Percentiles rank a stretch among this genome's conserved stretches.
phyloP scores from a whole-genome alignment of 2,329 filamentous ascomycete genomes.

The Fonsecaea nubica region DNA sequence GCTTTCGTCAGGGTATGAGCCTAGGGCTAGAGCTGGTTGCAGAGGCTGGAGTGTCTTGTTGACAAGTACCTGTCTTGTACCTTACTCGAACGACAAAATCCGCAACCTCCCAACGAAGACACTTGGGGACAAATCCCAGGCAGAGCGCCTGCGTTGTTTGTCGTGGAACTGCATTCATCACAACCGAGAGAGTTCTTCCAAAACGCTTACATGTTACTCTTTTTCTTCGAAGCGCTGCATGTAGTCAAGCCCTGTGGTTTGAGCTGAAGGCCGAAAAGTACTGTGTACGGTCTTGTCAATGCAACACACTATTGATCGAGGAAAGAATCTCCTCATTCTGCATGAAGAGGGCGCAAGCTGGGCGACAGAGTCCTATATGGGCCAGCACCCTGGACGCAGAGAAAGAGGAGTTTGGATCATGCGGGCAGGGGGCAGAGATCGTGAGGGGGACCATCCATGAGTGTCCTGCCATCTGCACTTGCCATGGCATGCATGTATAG shows the following conservation, averaged over 20 bases:
- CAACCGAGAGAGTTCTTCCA: background rate
- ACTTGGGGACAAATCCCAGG: background rate
- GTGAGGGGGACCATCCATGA: too few species aligned
- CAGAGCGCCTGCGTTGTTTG: background rate
- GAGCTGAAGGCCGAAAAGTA: background rate
- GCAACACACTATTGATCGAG: background rate
- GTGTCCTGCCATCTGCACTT: too few species aligned
- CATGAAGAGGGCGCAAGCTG: background rate
- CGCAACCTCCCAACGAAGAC: background rate
- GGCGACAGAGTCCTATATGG: background rate
- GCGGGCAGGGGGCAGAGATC: too few species aligned
- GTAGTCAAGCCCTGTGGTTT: background rate
- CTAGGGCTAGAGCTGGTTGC: background rate
- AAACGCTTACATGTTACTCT: background rate
- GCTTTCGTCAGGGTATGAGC: conserved; percentile 32
- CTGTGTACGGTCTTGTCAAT: background rate
- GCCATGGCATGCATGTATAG: too few species aligned
- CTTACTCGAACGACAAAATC: background rate
- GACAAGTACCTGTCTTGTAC: background rate
- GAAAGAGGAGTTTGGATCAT: background rate
- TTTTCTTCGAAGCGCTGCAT: background rate
- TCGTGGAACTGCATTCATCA: background rate
- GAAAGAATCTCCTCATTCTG: background rate
- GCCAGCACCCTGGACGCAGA: background rate
- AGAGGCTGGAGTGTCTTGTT: background rate